Evolutionary conservation across 129 eudicot genomes (phyloP).

Genomic region (Escallonia herrerae): DNA sequence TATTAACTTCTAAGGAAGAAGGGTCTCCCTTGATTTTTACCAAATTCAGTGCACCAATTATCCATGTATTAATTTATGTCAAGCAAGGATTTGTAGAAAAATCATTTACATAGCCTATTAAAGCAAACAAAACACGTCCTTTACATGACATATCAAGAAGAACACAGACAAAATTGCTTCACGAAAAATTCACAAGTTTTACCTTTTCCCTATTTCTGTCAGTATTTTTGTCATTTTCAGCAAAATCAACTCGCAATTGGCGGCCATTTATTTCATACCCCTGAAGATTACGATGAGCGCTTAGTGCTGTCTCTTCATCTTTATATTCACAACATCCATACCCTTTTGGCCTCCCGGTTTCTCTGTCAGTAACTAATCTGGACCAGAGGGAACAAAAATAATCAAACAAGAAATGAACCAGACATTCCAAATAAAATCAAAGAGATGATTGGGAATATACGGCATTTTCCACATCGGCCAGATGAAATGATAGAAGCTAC

Average conservation of each 20-base stretch:
- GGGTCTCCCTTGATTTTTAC: no score
- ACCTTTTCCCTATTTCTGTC: conserved; percentile 87
- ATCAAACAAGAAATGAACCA: neutral
- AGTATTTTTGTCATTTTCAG: conserved; percentile 84
- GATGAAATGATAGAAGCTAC: no score
- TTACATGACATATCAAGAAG: no score
- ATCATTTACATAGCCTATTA: no score
- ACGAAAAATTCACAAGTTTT: conserved; percentile 8
- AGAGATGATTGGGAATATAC: no score
- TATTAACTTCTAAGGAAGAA: no score
- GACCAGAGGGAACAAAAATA: conserved; percentile 1
- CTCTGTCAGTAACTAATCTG: conserved; percentile 92
- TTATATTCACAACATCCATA: conserved; percentile 96
- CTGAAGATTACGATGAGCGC: conserved; percentile 96
- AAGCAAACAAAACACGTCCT: no score
- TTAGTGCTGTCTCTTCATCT: conserved; percentile 96
- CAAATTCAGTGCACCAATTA: no score
- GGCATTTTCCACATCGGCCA: no score
- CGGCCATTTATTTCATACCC: conserved; percentile 96
- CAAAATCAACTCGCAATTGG: conserved; percentile 95
- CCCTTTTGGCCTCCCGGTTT: conserved; percentile 96
- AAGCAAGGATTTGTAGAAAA: no score
- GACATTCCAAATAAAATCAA: neutral
- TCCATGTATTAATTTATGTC: no score
- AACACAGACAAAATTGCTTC: conserved; percentile 4